Base-by-base conservation (phyloP, 139 green algal species). In the Yamagishiella unicocca region DNA sequence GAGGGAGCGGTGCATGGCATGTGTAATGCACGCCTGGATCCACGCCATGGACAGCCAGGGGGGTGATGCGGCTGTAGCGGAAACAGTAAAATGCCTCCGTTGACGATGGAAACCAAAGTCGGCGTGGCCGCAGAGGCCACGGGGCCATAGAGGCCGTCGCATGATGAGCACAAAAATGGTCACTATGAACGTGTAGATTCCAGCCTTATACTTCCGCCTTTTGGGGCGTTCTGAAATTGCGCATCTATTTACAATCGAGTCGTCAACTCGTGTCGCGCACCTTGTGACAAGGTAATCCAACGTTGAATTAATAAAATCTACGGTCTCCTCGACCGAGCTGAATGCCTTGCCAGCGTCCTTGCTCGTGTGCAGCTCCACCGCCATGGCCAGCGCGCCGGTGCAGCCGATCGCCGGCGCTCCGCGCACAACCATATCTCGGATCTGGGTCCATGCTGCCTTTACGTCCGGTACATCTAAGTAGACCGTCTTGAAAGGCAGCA, bases 391-490 rank as follows among this genome's bases (percentile, higher is more conserved):
- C 0, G 95, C 97, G 9, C 94, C 97, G 8, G 97, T 92, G 45
- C 98, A 96, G 55, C 96, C 97, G 40, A 99, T 99, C 4, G 97
- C 97, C 0, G 97, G 97, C 12, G 97, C 97, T 1, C 97, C 97
- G 22, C 97, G 93, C 31, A 99, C 97, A 0, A 95, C 96, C 97
- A 99, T 99, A 64, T 99, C 96, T 37, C 94, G 93, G 84, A 98
- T 97, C 8, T 93, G 94, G 25, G 89, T 76, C 91, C 93, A 97
- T 8, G 90, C 92, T 27, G 88, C 92, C 73, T 97, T 37, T 0
- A 89, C 76, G 19, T 89, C 88, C 0, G 88, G 78, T 4, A 98
- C 92, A 2, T 91, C 55, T 2, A 97, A 46, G 89, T 95, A 99
- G 1, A 87, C 82, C 4, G 61, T 91, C 50, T 97, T 75, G 71